phyloP scores from a whole-genome alignment of 306 rosid species.

The Mucuna pruriens region DNA sequence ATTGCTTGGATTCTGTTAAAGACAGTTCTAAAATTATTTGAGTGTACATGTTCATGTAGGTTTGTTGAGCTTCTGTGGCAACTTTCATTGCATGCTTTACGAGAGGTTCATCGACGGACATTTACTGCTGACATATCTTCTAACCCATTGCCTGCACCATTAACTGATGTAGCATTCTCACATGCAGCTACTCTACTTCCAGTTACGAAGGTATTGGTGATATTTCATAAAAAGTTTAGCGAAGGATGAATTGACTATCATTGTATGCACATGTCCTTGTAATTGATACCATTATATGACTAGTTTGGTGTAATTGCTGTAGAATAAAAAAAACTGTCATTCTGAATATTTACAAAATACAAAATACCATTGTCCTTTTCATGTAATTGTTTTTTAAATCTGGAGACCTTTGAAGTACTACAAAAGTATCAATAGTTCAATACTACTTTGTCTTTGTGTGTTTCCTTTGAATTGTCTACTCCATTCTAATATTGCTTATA shows the following conservation, averaged over 20 bases:
- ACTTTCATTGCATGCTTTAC: conserved; percentile 97
- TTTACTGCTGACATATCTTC: conserved; percentile 87
- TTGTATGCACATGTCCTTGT: neutral
- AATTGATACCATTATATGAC: conserved; percentile 15
- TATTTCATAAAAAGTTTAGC: neutral
- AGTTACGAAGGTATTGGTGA: conserved; percentile 81
- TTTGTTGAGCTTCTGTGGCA: conserved; percentile 99
- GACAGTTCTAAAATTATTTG: conserved; percentile 20
- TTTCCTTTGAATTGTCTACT: conserved; percentile 4
- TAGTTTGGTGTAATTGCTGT: conserved; percentile 28
- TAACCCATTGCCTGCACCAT: conserved; percentile 87
- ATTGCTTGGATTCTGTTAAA: conserved; percentile 6
- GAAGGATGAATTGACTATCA: conserved; percentile 24
- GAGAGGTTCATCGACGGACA: conserved; percentile 95
- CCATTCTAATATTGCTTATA: conserved; percentile 14
- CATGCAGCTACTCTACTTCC: conserved; percentile 99
- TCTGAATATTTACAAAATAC: conserved; percentile 6
- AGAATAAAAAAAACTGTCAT: conserved; percentile 10
- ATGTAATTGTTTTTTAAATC: conserved; percentile 11
- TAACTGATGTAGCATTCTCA: conserved; percentile 98
- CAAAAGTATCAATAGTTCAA: neutral
- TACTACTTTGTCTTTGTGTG: neutral
- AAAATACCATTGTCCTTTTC: neutral
- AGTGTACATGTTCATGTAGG: conserved; percentile 51
- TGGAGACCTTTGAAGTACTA: neutral